phyloP scores from a whole-genome alignment of 1,139 yeast genomes.

The Magnusiomyces sp. region DNA sequence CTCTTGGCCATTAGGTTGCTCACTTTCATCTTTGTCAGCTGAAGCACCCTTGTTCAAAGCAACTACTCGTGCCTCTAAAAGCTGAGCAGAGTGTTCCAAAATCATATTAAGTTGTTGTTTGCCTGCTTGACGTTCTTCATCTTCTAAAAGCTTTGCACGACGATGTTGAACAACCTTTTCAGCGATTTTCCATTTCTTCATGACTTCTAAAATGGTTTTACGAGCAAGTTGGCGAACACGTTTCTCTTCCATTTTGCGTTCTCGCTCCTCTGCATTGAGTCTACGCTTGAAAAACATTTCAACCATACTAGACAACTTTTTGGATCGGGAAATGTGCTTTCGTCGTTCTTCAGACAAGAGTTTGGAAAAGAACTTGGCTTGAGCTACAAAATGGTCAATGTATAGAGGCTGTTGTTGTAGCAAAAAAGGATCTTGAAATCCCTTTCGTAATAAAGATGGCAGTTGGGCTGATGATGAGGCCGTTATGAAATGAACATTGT shows the following conservation, averaged over 20 bases:
- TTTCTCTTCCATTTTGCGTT: slow-evolving; percentile 49
- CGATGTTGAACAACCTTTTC: slow-evolving; percentile 59
- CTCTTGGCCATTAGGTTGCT: slow-evolving; percentile 18
- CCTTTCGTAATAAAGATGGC: slow-evolving; percentile 22
- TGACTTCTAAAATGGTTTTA: slow-evolving; percentile 72
- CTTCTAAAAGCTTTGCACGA: slow-evolving; percentile 30
- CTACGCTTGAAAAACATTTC: slow-evolving; percentile 81
- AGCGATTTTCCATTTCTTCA: slow-evolving; percentile 86
- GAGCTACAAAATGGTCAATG: slow-evolving; percentile 66
- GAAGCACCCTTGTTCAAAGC: slow-evolving; percentile 23
- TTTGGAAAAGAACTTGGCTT: slow-evolving; percentile 66
- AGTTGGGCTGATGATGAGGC: background rate
- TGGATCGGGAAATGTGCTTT: slow-evolving; percentile 58
- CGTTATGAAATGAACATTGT: too few species aligned
- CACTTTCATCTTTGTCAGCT: slow-evolving; percentile 16
- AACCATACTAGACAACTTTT: slow-evolving; percentile 70
- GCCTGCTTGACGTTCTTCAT: slow-evolving; percentile 62
- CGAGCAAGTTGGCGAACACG: slow-evolving; percentile 58
- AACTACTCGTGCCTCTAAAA: slow-evolving; percentile 70
- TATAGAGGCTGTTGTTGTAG: slow-evolving; percentile 41
- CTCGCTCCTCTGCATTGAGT: slow-evolving; percentile 82
- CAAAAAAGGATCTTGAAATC: slow-evolving; percentile 34
- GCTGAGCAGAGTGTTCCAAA: slow-evolving; percentile 83
- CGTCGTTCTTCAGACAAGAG: slow-evolving; percentile 60
- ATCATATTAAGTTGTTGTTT: slow-evolving; percentile 83